These are phyloP conservation scores for Peronospora farinosa DNA, from an alignment of 352 stramenopile genomes.

Conservation along the genomic window DNA sequence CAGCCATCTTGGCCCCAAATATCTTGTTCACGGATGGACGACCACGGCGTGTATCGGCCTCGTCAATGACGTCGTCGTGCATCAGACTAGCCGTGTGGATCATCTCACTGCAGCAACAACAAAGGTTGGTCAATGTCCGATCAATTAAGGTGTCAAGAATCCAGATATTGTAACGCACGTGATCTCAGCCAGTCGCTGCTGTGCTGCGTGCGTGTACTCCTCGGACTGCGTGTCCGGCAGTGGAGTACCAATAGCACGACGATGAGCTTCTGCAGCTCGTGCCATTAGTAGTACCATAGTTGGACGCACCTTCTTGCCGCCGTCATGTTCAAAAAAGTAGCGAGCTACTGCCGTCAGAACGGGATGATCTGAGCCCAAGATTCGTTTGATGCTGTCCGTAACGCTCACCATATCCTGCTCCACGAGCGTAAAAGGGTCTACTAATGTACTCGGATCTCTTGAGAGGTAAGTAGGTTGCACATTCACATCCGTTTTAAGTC, in stretches of 20 bases:
- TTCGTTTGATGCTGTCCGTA: constrained; percentile 91
- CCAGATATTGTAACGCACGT: constrained; percentile 44
- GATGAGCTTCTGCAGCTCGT: constrained; percentile 84
- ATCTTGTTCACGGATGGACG: constrained; percentile 92
- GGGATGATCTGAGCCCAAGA: constrained; percentile 95
- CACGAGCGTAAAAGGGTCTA: constrained; percentile 92
- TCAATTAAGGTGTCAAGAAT: background rate
- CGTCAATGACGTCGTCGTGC: constrained; percentile 99
- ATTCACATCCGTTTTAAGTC: constrained; percentile 16
- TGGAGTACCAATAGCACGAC: constrained; percentile 31
- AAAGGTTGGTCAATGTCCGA: background rate
- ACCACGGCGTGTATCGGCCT: constrained; percentile 92
- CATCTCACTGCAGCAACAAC: constrained; percentile 84
- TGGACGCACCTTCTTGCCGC: constrained; percentile 97
- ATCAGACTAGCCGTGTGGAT: constrained; percentile 98
- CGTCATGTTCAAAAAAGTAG: constrained; percentile 93
- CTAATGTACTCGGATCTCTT: constrained; percentile 41
- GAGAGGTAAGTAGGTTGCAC: constrained; percentile 46
- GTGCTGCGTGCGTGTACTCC: constrained; percentile 65
- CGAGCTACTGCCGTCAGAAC: constrained; percentile 94
- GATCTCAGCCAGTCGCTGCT: constrained; percentile 81
- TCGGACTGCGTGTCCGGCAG: constrained; percentile 51
- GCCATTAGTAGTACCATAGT: constrained; percentile 96
- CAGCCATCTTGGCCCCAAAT: constrained; percentile 98
- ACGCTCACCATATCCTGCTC: constrained; percentile 88